Percentiles rank a stretch among this genome's conserved stretches.
Evolutionary conservation across 192 early-diverging fungal genomes (phyloP).

Genomic region (Glomus cerebriforme): DNA sequence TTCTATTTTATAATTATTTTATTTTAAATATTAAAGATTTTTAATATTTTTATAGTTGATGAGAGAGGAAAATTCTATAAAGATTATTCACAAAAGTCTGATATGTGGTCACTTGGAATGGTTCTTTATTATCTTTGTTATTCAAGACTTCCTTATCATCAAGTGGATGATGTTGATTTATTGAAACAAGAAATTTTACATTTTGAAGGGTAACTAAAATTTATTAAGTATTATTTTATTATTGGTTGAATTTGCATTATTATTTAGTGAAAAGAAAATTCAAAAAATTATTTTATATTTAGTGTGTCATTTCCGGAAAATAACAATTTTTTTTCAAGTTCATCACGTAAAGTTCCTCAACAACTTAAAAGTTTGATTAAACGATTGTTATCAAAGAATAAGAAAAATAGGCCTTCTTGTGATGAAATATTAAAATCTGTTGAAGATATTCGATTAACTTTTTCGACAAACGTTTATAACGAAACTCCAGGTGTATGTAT

Average conservation of each 20-base stretch:
- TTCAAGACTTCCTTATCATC: constrained; percentile 75
- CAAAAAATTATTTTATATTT: neutral
- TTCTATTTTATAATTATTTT: neutral
- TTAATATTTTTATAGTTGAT: constrained; percentile 48
- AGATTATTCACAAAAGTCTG: constrained; percentile 82
- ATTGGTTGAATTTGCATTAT: too few species aligned
- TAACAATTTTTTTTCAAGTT: constrained; percentile 16
- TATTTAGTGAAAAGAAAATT: neutral
- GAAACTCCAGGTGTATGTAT: neutral
- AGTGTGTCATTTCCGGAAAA: constrained; percentile 26
- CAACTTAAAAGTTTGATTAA: constrained; percentile 63
- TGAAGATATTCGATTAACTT: constrained; percentile 3
- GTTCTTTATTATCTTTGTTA: constrained; percentile 93
- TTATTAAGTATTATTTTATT: too few species aligned
- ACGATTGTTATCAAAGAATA: constrained; percentile 53
- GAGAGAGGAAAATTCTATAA: constrained; percentile 66
- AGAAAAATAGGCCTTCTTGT: constrained; percentile 59
- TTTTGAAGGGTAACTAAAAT: constrained; percentile 62
- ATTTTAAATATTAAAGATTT: neutral
- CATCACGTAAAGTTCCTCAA: constrained; percentile 48
- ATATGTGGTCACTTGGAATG: constrained; percentile 96
- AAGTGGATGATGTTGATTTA: constrained; percentile 88
- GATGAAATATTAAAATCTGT: constrained; percentile 58
- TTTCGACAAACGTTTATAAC: neutral
- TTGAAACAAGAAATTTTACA: constrained; percentile 77